phyloP scores from a whole-genome alignment of 176 grass and related monocot species.

The Oropetium thomaeum region DNA sequence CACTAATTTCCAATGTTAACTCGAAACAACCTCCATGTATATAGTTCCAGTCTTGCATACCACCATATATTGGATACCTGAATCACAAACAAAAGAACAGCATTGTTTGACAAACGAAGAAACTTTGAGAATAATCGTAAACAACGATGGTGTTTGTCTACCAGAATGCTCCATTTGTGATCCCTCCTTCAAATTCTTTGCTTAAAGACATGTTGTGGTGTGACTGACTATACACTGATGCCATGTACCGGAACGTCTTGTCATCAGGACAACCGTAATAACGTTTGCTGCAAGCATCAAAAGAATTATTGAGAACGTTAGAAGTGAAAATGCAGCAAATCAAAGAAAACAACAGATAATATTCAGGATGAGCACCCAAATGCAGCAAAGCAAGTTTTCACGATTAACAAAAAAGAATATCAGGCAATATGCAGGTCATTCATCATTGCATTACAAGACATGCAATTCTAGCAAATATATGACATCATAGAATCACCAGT shows the following conservation, averaged over 20 bases:
- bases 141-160: constrained; percentile 27
- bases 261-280: constrained; percentile 94
- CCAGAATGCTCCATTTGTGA: constrained; percentile 91
- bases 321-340: constrained; percentile 16
- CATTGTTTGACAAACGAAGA: not conserved
- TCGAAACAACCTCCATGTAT: constrained; percentile 95
- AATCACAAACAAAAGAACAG: constrained; percentile 27
- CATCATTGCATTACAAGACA: not conserved
- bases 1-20: constrained; percentile 96
- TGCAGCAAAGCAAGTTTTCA: too few relatives aligned
- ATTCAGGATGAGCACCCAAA: not conserved
- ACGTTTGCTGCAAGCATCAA: constrained; percentile 59
- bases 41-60: constrained; percentile 99
- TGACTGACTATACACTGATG: constrained; percentile 76
- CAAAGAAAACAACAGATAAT: not conserved
- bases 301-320: constrained; percentile 32
- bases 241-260: constrained; percentile 77
- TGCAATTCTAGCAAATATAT: not conserved
- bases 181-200: constrained; percentile 92
- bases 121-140: constrained; percentile 4
- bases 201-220: constrained; percentile 96
- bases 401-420: not conserved
- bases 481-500: too few relatives aligned
- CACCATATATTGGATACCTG: constrained; percentile 99
- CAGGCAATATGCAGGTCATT: not conserved